Base-by-base conservation (phyloP, 805 yeast species). In the Yarrowia sp. region DNA sequence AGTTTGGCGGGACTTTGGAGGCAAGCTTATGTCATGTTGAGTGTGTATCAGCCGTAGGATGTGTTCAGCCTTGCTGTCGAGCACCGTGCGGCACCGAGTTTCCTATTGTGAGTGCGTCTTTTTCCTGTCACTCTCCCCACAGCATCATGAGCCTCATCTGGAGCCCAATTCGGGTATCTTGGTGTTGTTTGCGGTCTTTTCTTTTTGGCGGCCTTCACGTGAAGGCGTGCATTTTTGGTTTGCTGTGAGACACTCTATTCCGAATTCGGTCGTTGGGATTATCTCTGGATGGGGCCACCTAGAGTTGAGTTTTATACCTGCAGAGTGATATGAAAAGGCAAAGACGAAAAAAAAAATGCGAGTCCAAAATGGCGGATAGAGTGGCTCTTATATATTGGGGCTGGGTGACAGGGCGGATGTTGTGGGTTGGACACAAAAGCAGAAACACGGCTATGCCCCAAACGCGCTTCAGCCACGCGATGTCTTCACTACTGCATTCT, bases 241-340 rank as follows among this genome's bases (percentile, higher is more conserved):
- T 46, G 51, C 51, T n/a, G 51, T 46, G 51, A 46, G 51, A 46
- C 51, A 46, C 51, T 24, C n/a, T n/a, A n/a, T 26, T 43, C 51
- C 51, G 51, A 28, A 46, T 28, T 28, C n/a, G 51, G 51, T 9
- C 10, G 1, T n/a, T 0, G 14, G 21, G 16, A 10, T 3, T 46
- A 46, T 26, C 51, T 10, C 51, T 24, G n/a, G 33, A 44, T 44
- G 49, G 32, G 33, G 49, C 49, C 49, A 24, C 48, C 16, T 17
- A 19, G 12, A 7, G 40, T 33, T n/a, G 40, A 36, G 43, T 38
- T 38, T 19, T 26, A n/a, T 16, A 33, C 21, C 19, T 7, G 22
- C 24, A 17, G 19, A 10, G 14, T 38, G 22, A 38, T 38, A 38
- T 19, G 43, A 38, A 11, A 5, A 36, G 21, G 40, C n/a, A n/a